Base-by-base conservation (phyloP, 192 early-diverging fungal species). In the Spizellomyces punctatus region DNA sequence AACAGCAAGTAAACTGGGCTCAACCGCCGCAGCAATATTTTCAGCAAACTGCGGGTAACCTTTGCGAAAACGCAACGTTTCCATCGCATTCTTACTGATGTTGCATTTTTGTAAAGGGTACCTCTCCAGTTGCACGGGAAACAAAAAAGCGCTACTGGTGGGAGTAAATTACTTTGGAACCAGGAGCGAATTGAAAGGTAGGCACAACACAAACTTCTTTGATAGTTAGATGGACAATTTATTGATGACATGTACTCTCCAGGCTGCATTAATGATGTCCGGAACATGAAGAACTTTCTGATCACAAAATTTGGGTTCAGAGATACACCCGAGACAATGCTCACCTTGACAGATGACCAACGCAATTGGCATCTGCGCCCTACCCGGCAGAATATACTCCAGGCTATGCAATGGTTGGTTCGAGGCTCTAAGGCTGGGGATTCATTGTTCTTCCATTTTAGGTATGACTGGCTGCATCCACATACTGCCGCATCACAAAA, bases 131-230 rank as follows among this genome's bases (percentile, higher is more conserved):
- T 75, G 73, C 46, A 64, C 63, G 5, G 79, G 79, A 12, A 65
- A 62, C 52, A 78, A 76, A 46, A 78, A 78, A 49, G 95, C 94
- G 8, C 79, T 98, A 21, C 83, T 98, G 48, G 90, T 98, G 67
- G 96, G 96, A 21, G 94, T 96, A 79, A 98, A 98, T 76, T 98
- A 98, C 79, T 80, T 83, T 57, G 82, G 84, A 27, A 80, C 85
- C 56, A 77, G 78, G 64, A 81, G 82, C 62, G 78, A 86, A 72
- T 86, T 85, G 14, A 57, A 44, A 56, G 80, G 80, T 72, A 4
- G 17, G 50, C 27, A 36, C 27, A 36, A 36, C 27, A 67, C 12
- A 43, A 1, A 14, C n/a, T 16, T 5, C 10, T 19, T 73, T 8
- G 0, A 16, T 21, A 1, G 14, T 17, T 16, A 2, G n/a, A n/a